Conservation (phyloP, 306 rosid species). For the Oemleria cerasiformis region DNA sequence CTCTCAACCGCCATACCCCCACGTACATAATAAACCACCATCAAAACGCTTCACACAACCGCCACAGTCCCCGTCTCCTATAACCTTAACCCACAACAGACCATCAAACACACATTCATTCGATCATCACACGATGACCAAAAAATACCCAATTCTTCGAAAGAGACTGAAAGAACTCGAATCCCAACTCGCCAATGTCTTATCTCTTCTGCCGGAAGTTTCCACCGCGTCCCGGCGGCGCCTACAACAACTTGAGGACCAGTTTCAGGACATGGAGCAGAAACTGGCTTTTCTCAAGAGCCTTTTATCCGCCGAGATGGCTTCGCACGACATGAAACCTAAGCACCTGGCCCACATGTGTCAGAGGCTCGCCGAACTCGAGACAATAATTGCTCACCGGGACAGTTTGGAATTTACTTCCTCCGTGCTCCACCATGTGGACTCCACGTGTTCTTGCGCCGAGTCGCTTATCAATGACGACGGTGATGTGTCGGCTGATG, state of each 20-base stretch:
- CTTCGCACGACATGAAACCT: no score
- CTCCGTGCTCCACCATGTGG: constrained; percentile 1
- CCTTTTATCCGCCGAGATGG: constrained; percentile 38
- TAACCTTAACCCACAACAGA: no score
- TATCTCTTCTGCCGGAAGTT: constrained; percentile 14
- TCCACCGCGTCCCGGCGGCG: background rate
- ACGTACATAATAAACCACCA: no score
- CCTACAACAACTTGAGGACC: background rate
- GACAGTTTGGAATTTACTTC: background rate
- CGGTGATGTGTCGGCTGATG: constrained; percentile 12
- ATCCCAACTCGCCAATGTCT: constrained; percentile 7
- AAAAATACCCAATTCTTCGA: constrained; percentile 23
- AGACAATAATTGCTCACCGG: constrained; percentile 21
- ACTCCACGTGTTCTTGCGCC: constrained; percentile 42
- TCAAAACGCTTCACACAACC: background rate
- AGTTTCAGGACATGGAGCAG: constrained; percentile 25
- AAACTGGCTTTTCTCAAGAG: constrained; percentile 31
- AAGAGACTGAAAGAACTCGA: constrained; percentile 42
- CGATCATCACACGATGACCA: constrained; percentile 22
- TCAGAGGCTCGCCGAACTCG: constrained; percentile 17
- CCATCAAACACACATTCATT: no score
- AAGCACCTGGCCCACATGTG: constrained; percentile 32
- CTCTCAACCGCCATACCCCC: no score
- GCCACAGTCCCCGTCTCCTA: background rate
- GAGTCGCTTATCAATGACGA: constrained; percentile 42